phyloP scores from a whole-genome alignment of 2,329 filamentous ascomycete species.

The Elsinoe fawcettii region DNA sequence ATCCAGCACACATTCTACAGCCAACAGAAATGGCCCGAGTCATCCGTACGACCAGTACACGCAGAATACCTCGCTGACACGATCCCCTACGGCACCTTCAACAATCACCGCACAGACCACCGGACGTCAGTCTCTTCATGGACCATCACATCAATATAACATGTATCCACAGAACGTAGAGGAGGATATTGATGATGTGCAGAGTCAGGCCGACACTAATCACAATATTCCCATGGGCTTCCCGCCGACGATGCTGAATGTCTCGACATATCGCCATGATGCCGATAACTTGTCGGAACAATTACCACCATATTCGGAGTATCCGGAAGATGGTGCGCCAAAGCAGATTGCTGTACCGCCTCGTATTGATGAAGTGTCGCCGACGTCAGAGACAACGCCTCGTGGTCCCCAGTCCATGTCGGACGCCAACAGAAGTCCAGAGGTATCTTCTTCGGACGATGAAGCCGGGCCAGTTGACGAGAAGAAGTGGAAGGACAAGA shows the following conservation, averaged over 20 bases:
- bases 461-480: neutral
- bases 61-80: constrained; percentile 52
- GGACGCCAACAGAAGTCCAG: constrained; percentile 20
- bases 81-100: constrained; percentile 55
- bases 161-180: constrained; percentile 74
- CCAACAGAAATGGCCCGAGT: constrained; percentile 60
- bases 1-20: constrained; percentile 4
- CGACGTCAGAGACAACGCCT: constrained; percentile 19
- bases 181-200: constrained; percentile 48
- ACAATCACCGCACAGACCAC: constrained; percentile 49
- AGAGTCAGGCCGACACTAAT: constrained; percentile 30
- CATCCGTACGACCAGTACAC: constrained; percentile 81
- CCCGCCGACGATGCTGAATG: constrained; percentile 30
- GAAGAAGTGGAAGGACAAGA: constrained; percentile 31
- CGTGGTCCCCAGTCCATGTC: constrained; percentile 29
- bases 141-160: constrained; percentile 75
- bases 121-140: constrained; percentile 20
- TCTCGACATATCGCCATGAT: constrained; percentile 11
- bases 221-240: constrained; percentile 62
- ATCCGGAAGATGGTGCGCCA: constrained; percentile 61
- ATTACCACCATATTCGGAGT: constrained; percentile 82
- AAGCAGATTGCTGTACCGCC: constrained; percentile 16
- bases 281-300: constrained; percentile 60
- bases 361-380: constrained; percentile 11
- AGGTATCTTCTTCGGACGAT: constrained; percentile 18